Evolutionary conservation across 208 protist species (phyloP), one percentile per base, ranked within the genome.

Genomic region (Wallacemonas collosoma): DNA sequence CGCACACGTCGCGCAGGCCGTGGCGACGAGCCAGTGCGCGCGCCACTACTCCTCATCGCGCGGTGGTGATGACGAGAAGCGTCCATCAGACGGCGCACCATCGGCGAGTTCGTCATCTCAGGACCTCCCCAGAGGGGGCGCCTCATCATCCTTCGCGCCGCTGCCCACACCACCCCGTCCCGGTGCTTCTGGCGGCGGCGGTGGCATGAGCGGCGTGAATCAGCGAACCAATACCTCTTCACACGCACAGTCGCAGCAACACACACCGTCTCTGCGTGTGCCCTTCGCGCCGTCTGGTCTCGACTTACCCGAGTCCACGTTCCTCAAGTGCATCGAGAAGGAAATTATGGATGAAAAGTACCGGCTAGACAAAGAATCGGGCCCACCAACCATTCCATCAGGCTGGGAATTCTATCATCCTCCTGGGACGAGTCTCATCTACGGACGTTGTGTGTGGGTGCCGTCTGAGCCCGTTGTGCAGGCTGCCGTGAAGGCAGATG

Each of bases 291-390:
- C 88, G 5, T 83, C 73, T 38, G 88, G 79, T 6, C 60, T 82
- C 4, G 83, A 89, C 17, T 75, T 91, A 63, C 86, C 91, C 0
- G 86, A 93, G 68, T 68, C 57, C 17, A 78, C 76, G 55, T 87
- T 95, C 54, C 72, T 95, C 7, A 90, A 93, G 73, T 95, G 88
- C 68, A 87, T 96, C 50, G 82, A 93, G 43, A 96, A 96, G 66
- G 91, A 96, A 69, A 93, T 94, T 9, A 68, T 88, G 56, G 91
- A 96, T 64, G 91, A 96, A 73, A 77, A 85, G 71, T 77, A 90
- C 17, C 83, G 89, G 2, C 73, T 94, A 26, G 89, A 94, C 66
- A 94, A 93, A 66, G 89, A 94, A 57, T 81, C 91, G 12, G 84
- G 80, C 3, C 77, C 88, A 12, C 89, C 91, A 40, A 75, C 79